Base-by-base conservation (phyloP, 139 green algal species). In the Parachlorella kessleri region DNA sequence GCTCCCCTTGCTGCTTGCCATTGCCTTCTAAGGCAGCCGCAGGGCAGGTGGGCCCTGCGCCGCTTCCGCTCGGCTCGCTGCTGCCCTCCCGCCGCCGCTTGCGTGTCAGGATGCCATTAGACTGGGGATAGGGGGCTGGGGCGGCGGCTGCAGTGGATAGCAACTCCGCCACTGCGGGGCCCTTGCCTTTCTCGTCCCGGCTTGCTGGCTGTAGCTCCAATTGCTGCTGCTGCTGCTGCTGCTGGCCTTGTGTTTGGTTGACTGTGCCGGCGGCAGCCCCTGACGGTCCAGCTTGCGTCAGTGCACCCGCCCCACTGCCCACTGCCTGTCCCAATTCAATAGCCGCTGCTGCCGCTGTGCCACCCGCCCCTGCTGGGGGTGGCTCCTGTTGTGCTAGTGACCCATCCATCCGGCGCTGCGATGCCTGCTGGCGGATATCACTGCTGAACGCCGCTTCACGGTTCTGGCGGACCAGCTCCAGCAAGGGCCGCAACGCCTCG, bases 391-490 rank as follows among this genome's bases (percentile, higher is more conserved):
- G 14, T 39, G n/a, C 18, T 32, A 7, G 39, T 10, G 63, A 37
- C 14, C 63, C 75, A 68, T 32, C 39, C 75, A 75, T 81, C 0
- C 26, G n/a, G 35, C 75, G 67, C 2, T 21, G 37, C 8, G 33
- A 24, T 3, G 66, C 66, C 28, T 72, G 64, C 2, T 48, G 8
- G 3, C 75, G 75, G 26, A 81, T 81, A 66, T 81, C 75, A 18
- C 42, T 7, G 28, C 26, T 55, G 42, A 24, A 41, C 2, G 75
- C 75, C 9, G 66, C 48, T 10, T 10, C 35, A 65, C 55, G 63
- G 41, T 79, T 83, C 39, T 55, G 53, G 0, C n/a, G 36, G 24
- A 79, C 66, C 10, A 59, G 36, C 3, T 59, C 55, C 59, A 84
- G 23, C n/a, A 84, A 4, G 8, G 78, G 48, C 14, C 37, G 48